A percentile compares a stretch with the other conserved stretches of the same genome.
phyloP scores from a whole-genome alignment of 331 rosid species.

The Rhamnella rubrinervis region DNA sequence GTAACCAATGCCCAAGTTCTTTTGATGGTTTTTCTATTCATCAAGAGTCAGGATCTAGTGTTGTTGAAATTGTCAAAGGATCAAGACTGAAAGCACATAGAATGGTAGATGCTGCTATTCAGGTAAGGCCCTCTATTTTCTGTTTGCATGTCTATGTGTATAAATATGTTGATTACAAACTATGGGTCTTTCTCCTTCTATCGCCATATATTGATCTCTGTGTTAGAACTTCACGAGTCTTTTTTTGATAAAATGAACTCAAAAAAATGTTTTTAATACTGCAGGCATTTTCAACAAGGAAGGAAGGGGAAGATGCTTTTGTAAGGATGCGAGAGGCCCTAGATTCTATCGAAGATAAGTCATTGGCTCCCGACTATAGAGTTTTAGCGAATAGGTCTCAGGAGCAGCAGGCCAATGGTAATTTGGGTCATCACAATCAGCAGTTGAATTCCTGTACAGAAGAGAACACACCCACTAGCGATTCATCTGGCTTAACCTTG shows the following conservation, averaged over 20 bases:
- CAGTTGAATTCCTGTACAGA: slow-evolving; percentile 31
- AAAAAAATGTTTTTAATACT: not conserved
- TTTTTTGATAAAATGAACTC: no score
- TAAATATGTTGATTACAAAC: not conserved
- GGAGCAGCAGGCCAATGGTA: slow-evolving; percentile 51
- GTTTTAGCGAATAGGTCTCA: slow-evolving; percentile 42
- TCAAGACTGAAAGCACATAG: slow-evolving; percentile 57
- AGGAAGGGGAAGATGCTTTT: slow-evolving; percentile 72
- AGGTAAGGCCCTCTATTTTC: slow-evolving; percentile 41
- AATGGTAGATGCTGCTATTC: slow-evolving; percentile 73
- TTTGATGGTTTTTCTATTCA: slow-evolving; percentile 41
- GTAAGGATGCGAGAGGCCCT: slow-evolving; percentile 47
- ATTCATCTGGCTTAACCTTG: slow-evolving; percentile 35
- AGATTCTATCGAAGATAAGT: slow-evolving; percentile 50
- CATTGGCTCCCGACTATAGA: slow-evolving; percentile 36
- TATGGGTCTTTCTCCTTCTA: no score
- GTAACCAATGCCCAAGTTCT: slow-evolving; percentile 36
- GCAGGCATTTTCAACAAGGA: slow-evolving; percentile 61
- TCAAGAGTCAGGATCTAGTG: slow-evolving; percentile 49
- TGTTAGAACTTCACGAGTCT: not conserved
- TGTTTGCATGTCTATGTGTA: not conserved
- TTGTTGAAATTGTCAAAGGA: slow-evolving; percentile 55
- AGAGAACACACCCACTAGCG: slow-evolving; percentile 31
- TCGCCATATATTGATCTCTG: not conserved
- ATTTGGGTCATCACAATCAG: slow-evolving; percentile 31